Evolutionary conservation across 805 yeast species (phyloP).

Genomic region (Candida sphagnicola): DNA sequence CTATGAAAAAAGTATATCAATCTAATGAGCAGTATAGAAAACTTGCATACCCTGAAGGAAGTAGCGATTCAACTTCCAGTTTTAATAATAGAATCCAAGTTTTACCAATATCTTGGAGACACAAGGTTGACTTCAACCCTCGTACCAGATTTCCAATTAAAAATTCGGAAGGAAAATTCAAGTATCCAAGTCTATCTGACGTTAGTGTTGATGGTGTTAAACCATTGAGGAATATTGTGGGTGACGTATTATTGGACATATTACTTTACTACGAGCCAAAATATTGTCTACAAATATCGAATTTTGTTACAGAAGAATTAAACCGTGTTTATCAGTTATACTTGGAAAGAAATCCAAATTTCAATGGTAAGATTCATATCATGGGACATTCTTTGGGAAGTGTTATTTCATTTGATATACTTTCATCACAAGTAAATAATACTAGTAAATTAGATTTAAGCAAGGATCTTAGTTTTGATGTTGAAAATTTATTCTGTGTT

Average conservation of each 20-base stretch:
- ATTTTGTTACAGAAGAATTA: constrained; percentile 58
- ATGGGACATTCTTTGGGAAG: constrained; percentile 93
- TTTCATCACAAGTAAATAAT: constrained; percentile 43
- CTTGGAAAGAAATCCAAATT: constrained; percentile 60
- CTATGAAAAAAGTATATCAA: constrained; percentile 48
- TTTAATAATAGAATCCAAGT: constrained; percentile 69
- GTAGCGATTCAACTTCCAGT: constrained; percentile 8
- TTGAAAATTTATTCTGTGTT: constrained; percentile 69
- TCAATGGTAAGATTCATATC: constrained; percentile 77
- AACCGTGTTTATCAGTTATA: constrained; percentile 61
- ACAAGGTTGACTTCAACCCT: constrained; percentile 61
- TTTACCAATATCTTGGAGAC: constrained; percentile 90
- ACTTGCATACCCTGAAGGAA: constrained; percentile 27
- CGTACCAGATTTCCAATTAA: constrained; percentile 31
- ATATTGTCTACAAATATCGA: constrained; percentile 58
- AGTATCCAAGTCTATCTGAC: constrained; percentile 62
- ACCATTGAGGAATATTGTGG: constrained; percentile 72
- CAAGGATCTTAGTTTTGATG: constrained; percentile 58
- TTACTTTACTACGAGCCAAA: constrained; percentile 72
- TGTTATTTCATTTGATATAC: constrained; percentile 73
- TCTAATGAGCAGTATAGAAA: constrained; percentile 38
- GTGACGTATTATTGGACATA: constrained; percentile 84
- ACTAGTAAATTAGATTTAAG: constrained; percentile 23
- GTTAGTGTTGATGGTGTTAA: constrained; percentile 75
- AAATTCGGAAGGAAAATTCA: constrained; percentile 32